Conservation (phyloP, 345 rosid genomes). For the Ricinus communis region DNA sequence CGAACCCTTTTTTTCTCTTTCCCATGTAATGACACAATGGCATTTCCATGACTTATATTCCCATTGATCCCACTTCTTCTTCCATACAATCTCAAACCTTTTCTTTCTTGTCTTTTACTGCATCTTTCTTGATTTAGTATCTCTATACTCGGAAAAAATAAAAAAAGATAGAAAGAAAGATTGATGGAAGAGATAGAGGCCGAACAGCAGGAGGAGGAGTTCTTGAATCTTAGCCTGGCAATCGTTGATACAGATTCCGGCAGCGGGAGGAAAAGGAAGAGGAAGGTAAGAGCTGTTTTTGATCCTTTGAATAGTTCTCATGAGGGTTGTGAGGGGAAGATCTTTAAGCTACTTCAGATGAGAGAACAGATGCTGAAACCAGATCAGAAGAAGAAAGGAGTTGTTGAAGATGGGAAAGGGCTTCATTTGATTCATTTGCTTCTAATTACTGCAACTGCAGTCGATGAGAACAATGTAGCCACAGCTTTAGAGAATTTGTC, state of each 20-base stretch:
- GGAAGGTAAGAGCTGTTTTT: slow-evolving; percentile 28
- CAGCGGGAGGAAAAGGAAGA: slow-evolving; percentile 24
- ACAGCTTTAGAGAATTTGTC: slow-evolving; percentile 39
- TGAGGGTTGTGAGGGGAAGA: slow-evolving; percentile 46
- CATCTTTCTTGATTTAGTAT: background rate
- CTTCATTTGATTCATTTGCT: slow-evolving; percentile 64
- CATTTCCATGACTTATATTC: slow-evolving; percentile 39
- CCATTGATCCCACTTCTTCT: slow-evolving; percentile 7
- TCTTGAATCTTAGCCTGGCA: slow-evolving; percentile 50
- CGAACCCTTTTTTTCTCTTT: slow-evolving; percentile 29
- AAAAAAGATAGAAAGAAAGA: too few relatives aligned
- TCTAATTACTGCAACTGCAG: slow-evolving; percentile 53
- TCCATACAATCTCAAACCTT: slow-evolving; percentile 29
- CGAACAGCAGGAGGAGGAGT: slow-evolving; percentile 27
- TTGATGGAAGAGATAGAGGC: slow-evolving; percentile 31
- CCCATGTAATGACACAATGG: slow-evolving; percentile 35
- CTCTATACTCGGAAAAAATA: too few relatives aligned
- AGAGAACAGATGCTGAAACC: slow-evolving; percentile 57
- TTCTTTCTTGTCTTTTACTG: background rate
- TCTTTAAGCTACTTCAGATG: slow-evolving; percentile 47
- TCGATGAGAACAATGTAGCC: slow-evolving; percentile 38
- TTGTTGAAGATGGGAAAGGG: slow-evolving; percentile 40
- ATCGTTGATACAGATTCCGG: slow-evolving; percentile 34
- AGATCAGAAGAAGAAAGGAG: slow-evolving; percentile 28
- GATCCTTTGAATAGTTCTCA: slow-evolving; percentile 14